Evolutionary conservation across 164 flowering plant species (phyloP).

Genomic region (Pachysandra terminalis): DNA sequence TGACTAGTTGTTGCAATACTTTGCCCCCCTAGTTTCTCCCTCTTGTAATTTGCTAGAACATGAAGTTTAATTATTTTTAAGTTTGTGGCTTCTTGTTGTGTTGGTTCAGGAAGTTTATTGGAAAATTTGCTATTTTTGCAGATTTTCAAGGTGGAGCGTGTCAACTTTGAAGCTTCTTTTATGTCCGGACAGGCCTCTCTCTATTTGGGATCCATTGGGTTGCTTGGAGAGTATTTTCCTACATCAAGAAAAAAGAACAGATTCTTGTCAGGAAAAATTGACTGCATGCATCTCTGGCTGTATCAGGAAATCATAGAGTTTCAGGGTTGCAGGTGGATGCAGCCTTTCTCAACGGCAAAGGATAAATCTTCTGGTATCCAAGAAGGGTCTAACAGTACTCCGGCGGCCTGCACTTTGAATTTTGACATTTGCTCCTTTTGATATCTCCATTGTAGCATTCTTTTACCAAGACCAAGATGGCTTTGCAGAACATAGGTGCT

Average conservation of each 20-base stretch:
- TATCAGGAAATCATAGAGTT: slow-evolving; percentile 9
- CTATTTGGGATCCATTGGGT: slow-evolving; percentile 33
- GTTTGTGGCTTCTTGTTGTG: not conserved
- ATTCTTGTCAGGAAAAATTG: slow-evolving; percentile 8
- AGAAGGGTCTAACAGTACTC: not conserved
- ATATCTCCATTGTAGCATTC: not conserved
- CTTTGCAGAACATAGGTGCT: slow-evolving; percentile 77
- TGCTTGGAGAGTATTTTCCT: slow-evolving; percentile 52
- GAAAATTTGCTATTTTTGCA: slow-evolving; percentile 10
- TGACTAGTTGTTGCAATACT: too few species aligned
- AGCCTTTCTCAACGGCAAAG: not conserved
- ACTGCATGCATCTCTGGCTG: slow-evolving; percentile 36
- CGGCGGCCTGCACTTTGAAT: not conserved
- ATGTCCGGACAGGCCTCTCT: slow-evolving; percentile 39
- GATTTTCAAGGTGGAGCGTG: slow-evolving; percentile 26
- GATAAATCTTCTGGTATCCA: not conserved
- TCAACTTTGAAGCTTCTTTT: slow-evolving; percentile 37
- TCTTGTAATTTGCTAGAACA: not conserved
- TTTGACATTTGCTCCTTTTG: not conserved
- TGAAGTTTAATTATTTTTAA: not conserved
- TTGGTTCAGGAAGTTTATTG: not conserved
- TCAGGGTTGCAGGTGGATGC: slow-evolving; percentile 24
- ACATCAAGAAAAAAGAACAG: slow-evolving; percentile 36
- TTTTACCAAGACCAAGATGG: slow-evolving; percentile 33
- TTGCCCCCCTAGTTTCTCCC: not conserved